Conservation (phyloP, 441 rosid species). For the Viola pubescens region DNA sequence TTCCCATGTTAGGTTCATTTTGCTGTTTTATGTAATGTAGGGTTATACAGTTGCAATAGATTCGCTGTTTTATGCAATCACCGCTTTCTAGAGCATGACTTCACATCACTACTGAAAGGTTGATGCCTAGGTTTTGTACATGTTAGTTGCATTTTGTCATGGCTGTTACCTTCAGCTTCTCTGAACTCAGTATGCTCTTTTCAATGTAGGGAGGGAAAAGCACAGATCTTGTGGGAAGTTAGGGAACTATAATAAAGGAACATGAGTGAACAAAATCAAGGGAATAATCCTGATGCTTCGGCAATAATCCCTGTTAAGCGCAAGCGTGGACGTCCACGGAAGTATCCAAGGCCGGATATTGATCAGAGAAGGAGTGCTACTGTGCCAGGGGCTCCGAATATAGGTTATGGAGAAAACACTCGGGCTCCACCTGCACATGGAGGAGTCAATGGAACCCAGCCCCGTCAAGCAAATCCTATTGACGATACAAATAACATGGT, state of each 20-base stretch:
- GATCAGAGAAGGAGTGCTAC: constrained; percentile 15
- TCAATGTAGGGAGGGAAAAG: constrained; percentile 19
- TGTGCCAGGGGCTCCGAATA: constrained; percentile 24
- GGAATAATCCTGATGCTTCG: constrained; percentile 31
- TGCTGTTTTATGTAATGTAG: too few relatives aligned
- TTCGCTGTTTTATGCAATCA: too few relatives aligned
- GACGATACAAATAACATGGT: constrained; percentile 29
- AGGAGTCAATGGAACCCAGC: constrained; percentile 26
- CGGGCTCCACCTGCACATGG: constrained; percentile 31
- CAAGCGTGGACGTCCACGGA: constrained; percentile 87
- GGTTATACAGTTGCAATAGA: too few relatives aligned
- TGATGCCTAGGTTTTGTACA: not conserved
- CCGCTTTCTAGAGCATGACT: too few relatives aligned
- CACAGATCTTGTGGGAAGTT: constrained; percentile 16
- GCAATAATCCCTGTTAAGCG: constrained; percentile 50
- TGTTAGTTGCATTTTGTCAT: not conserved
- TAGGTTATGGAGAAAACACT: constrained; percentile 24
- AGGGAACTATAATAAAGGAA: constrained; percentile 1
- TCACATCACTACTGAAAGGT: too few relatives aligned
- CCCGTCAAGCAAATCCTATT: constrained; percentile 26
- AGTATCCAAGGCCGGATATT: constrained; percentile 32
- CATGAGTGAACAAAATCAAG: constrained; percentile 54
- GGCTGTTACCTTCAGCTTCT: constrained; percentile 3
- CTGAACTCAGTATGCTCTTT: constrained; percentile 5
- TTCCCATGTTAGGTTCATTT: too few relatives aligned